A percentile compares a stretch with the other conserved stretches of the same genome.
These are phyloP conservation scores for Saccharomycopsis guyanensis DNA, from an alignment of 805 yeast genomes.

Conservation along the genomic window DNA sequence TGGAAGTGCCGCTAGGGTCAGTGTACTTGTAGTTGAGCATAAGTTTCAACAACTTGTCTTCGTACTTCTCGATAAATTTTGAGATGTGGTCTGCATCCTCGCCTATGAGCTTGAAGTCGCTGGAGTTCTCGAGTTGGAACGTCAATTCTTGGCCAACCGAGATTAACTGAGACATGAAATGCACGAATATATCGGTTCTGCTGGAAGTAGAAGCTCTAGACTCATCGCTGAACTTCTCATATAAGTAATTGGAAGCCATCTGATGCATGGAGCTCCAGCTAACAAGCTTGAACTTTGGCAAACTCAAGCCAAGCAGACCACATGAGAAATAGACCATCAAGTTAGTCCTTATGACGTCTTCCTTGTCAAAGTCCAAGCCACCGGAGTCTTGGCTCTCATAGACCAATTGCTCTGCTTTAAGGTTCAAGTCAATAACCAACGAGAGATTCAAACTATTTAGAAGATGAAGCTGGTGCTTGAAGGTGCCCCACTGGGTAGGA, in stretches of 20 bases:
- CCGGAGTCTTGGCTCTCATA: constrained; percentile 1
- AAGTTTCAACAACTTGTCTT: constrained; percentile 33
- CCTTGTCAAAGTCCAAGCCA: constrained; percentile 24
- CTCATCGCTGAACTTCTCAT: constrained; percentile 28
- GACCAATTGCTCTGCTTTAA: constrained; percentile 24
- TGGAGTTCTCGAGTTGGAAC: neutral
- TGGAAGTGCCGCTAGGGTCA: constrained; percentile 28
- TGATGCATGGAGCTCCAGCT: constrained; percentile 41
- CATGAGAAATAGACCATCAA: constrained; percentile 44
- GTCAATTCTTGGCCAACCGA: constrained; percentile 39
- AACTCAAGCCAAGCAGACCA: constrained; percentile 42
- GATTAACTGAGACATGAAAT: constrained; percentile 38
- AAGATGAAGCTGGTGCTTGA: constrained; percentile 43
- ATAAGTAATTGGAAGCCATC: constrained; percentile 27
- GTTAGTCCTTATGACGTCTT: constrained; percentile 35
- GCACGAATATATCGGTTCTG: constrained; percentile 35
- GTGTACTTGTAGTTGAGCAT: constrained; percentile 33
- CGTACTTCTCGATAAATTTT: constrained; percentile 26
- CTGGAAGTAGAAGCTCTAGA: neutral
- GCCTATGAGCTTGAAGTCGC: neutral
- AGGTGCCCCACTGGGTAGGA: constrained; percentile 44
- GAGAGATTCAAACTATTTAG: constrained; percentile 38
- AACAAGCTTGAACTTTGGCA: constrained; percentile 44
- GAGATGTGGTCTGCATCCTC: constrained; percentile 8
- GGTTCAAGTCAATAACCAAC: constrained; percentile 43